Percentiles rank a stretch among this genome's conserved stretches.
Evolutionary conservation across 1,284 basidiomycete species (phyloP).

Genomic region (Lignosus rhinocerotis): DNA sequence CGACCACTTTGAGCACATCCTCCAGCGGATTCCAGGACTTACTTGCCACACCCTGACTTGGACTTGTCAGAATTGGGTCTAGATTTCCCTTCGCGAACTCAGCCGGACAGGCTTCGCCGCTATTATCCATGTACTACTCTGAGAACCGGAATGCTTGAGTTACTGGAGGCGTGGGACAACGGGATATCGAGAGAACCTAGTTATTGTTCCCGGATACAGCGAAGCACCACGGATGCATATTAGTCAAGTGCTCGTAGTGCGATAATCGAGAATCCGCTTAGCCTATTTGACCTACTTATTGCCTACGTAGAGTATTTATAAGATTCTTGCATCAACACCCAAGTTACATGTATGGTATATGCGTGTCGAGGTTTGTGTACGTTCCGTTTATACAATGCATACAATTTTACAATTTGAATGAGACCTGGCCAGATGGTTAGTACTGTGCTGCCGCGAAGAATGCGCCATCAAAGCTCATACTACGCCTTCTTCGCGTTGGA

Average conservation of each 20-base stretch:
- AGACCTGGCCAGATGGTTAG: no score
- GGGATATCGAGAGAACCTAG: constrained; percentile 19
- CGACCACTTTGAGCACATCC: constrained; percentile 20
- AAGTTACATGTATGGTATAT: no score
- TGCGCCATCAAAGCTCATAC: background rate
- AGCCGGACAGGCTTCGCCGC: constrained; percentile 18
- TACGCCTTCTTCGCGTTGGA: background rate
- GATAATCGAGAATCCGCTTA: no score
- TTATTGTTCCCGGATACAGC: background rate
- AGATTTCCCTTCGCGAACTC: constrained; percentile 21
- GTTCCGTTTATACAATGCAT: no score
- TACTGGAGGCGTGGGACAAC: constrained; percentile 26
- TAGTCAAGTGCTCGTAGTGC: no score
- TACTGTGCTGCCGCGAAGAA: no score
- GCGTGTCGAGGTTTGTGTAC: no score
- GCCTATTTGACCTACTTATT: no score
- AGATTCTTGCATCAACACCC: no score
- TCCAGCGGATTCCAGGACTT: constrained; percentile 19
- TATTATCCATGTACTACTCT: constrained; percentile 8
- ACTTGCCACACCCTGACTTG: constrained; percentile 20
- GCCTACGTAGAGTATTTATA: no score
- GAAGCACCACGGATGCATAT: no score
- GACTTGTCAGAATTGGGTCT: constrained; percentile 29
- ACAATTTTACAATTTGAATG: no score
- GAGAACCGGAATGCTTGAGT: constrained; percentile 23